phyloP scores from a whole-genome alignment of 208 protist genomes.

The Novymonas esmeraldas region DNA sequence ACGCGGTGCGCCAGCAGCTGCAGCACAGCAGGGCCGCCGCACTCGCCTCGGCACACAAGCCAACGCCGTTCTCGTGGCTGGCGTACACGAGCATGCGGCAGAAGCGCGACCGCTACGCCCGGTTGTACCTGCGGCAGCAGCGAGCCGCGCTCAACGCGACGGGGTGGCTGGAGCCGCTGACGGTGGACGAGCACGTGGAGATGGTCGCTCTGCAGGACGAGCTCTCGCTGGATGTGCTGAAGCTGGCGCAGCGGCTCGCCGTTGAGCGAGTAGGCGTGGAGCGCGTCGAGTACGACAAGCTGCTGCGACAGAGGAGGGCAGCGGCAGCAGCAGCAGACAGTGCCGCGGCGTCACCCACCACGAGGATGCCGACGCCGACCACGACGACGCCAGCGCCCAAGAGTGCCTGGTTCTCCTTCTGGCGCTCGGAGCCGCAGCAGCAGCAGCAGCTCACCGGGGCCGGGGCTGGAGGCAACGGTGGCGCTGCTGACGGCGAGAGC shows the following conservation, averaged over 20 bases:
- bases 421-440: constrained; percentile 9
- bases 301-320: constrained; percentile 24
- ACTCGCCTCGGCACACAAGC: constrained; percentile 5
- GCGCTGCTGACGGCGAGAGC: constrained; percentile 17
- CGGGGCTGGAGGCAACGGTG: not conserved
- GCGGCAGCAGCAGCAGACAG: not conserved
- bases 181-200: constrained; percentile 32
- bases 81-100: constrained; percentile 42
- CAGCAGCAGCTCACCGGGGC: constrained; percentile 4
- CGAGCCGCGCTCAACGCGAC: constrained; percentile 25
- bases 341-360: not conserved
- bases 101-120: constrained; percentile 50
- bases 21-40: constrained; percentile 19
- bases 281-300: constrained; percentile 37
- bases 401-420: constrained; percentile 28
- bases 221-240: constrained; percentile 62
- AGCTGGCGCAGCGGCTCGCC: constrained; percentile 53
- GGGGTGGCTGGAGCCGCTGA: constrained; percentile 48
- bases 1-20: constrained; percentile 43
- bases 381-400: not conserved
- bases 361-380: not conserved
- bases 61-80: constrained; percentile 49
- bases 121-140: constrained; percentile 45
- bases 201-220: constrained; percentile 49
- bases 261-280: constrained; percentile 37